phyloP scores from a whole-genome alignment of 192 early-diverging fungal genomes.

The Entrophospora sp. region DNA sequence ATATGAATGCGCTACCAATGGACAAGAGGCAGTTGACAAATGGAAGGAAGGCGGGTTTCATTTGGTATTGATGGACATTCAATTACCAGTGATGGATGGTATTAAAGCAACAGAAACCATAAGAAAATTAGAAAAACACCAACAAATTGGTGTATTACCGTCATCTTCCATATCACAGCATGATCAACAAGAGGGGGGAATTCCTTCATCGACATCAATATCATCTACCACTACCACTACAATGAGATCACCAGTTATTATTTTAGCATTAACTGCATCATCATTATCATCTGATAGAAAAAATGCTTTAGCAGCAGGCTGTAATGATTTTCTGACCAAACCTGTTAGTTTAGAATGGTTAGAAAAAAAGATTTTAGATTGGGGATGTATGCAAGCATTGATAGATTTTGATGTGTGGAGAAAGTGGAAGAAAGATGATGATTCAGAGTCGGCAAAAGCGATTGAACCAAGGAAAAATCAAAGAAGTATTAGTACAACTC shows the following conservation, averaged over 20 bases:
- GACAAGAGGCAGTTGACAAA: constrained; percentile 71
- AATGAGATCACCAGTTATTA: constrained; percentile 64
- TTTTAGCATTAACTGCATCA: constrained; percentile 81
- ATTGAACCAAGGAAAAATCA: not conserved
- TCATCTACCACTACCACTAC: not conserved
- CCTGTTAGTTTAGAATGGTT: constrained; percentile 78
- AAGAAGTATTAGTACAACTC: no score
- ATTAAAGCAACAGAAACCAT: constrained; percentile 58
- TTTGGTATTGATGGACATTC: constrained; percentile 66
- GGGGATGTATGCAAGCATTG: constrained; percentile 88
- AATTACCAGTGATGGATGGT: constrained; percentile 65
- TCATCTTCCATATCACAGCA: constrained; percentile 19
- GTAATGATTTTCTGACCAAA: constrained; percentile 88
- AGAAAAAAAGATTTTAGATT: constrained; percentile 79
- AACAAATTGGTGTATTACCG: constrained; percentile 50
- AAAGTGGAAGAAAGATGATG: constrained; percentile 36
- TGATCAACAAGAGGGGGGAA: no score
- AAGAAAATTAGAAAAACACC: constrained; percentile 43
- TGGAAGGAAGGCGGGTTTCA: constrained; percentile 63
- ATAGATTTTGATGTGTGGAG: constrained; percentile 76
- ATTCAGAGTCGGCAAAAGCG: not conserved
- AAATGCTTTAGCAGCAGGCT: constrained; percentile 73
- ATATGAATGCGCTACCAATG: constrained; percentile 70
- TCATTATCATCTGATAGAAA: constrained; percentile 57
- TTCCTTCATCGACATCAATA: not conserved